These are phyloP conservation scores for Lentinula guzmanii DNA, from an alignment of 768 basidiomycete genomes.

Conservation along the genomic window DNA sequence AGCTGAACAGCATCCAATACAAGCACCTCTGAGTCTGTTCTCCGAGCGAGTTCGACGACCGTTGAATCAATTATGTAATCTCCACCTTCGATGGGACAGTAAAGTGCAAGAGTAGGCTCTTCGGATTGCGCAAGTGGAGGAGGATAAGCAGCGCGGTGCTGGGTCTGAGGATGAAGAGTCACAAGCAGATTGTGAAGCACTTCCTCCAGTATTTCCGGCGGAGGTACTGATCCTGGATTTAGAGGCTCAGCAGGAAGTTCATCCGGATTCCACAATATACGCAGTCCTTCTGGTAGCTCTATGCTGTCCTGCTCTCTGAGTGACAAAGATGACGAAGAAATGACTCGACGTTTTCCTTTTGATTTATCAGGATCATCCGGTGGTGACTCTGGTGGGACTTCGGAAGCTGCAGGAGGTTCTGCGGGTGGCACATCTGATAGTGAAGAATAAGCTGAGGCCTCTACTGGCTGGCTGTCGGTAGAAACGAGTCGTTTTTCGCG, in stretches of 20 bases:
- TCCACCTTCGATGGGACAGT: constrained; percentile 86
- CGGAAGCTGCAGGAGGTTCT: not conserved
- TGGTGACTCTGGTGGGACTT: constrained; percentile 11
- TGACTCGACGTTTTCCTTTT: constrained; percentile 30
- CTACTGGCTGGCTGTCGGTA: not conserved
- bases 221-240: constrained; percentile 44
- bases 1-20: constrained; percentile 80
- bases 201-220: constrained; percentile 70
- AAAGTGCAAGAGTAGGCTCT: constrained; percentile 82
- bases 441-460: not conserved
- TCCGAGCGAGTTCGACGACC: constrained; percentile 68
- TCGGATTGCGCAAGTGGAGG: constrained; percentile 45
- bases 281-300: constrained; percentile 48
- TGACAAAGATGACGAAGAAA: constrained; percentile 15
- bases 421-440: not conserved
- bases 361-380: constrained; percentile 39
- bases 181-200: constrained; percentile 71
- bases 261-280: constrained; percentile 58
- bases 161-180: constrained; percentile 75
- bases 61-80: constrained; percentile 78
- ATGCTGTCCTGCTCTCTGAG: constrained; percentile 34
- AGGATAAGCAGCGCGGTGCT: constrained; percentile 63
- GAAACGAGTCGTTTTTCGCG: constrained; percentile 1
- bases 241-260: constrained; percentile 21
- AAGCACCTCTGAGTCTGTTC: constrained; percentile 74